Conservation (phyloP, 2,329 filamentous ascomycete genomes). For the Macrophomina pseudophaseolina region DNA sequence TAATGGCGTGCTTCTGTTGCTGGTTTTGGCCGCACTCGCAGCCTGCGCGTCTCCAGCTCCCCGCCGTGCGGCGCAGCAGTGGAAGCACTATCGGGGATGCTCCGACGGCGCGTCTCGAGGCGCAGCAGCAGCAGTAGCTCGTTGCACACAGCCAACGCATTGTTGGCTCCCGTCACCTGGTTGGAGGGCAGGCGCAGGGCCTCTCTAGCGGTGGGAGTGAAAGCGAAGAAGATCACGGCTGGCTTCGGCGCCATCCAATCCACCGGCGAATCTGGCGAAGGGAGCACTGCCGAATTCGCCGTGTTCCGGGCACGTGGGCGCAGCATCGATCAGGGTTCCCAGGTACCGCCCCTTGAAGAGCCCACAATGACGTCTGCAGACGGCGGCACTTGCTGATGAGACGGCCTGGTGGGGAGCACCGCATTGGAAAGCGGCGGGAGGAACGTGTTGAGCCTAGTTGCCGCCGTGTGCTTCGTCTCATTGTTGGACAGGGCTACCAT, state of each 20-base stretch:
- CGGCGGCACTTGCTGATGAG: constrained; percentile 9
- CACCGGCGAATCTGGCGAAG: not conserved
- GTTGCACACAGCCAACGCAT: constrained; percentile 2
- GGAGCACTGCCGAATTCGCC: constrained; percentile 24
- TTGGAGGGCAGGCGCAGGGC: constrained; percentile 2
- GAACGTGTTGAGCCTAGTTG: constrained; percentile 21
- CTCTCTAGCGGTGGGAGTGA: constrained; percentile 8
- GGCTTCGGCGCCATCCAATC: constrained; percentile 20
- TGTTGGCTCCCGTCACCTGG: not conserved
- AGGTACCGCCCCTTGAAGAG: constrained; percentile 19
- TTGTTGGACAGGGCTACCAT: constrained; percentile 19
- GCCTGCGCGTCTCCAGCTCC: constrained; percentile 21
- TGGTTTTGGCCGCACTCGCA: constrained; percentile 19
- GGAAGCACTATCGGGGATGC: constrained; percentile 6
- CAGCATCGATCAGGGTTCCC: constrained; percentile 25
- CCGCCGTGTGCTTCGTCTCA: constrained; percentile 20
- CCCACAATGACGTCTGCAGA: constrained; percentile 24
- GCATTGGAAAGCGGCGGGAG: constrained; percentile 11
- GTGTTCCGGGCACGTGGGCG: constrained; percentile 26
- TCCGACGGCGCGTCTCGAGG: constrained; percentile 2
- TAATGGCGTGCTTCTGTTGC: constrained; percentile 14
- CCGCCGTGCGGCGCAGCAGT: constrained; percentile 11
- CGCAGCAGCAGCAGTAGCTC: constrained; percentile 1
- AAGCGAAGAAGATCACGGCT: constrained; percentile 10
- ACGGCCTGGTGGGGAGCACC: constrained; percentile 12